Conservation (phyloP, 2,329 filamentous ascomycete species). For the Trichoderma oligosporum region DNA sequence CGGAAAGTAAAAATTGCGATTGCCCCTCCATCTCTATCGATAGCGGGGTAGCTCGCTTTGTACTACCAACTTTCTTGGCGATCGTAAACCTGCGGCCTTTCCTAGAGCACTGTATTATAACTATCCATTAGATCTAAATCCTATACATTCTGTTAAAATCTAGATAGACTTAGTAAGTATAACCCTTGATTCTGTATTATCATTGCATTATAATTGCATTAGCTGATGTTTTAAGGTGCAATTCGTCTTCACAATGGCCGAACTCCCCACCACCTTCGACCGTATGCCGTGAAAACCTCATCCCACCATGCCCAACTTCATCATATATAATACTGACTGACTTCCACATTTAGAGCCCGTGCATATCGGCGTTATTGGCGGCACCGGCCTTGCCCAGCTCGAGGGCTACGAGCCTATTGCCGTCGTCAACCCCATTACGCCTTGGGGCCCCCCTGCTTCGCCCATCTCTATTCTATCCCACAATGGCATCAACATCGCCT, state of each 20-base stretch:
- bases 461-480: conserved; percentile 87
- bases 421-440: conserved; percentile 70
- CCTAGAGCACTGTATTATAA: no score
- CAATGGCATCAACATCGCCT: conserved; percentile 76
- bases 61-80: background rate
- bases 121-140: background rate
- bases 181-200: background rate
- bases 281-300: conserved; percentile 41
- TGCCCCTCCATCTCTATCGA: conserved; percentile 15
- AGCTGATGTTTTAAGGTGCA: background rate
- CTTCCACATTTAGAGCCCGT: conserved; percentile 53
- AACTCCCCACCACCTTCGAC: conserved; percentile 56
- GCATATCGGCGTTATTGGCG: conserved; percentile 85
- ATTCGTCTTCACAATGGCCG: conserved; percentile 40
- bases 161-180: background rate
- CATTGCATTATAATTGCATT: background rate
- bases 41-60: conserved; percentile 6
- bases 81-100: background rate
- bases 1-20: background rate
- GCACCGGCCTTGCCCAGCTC: conserved; percentile 85
- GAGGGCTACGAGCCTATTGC: conserved; percentile 84
- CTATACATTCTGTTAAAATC: background rate
- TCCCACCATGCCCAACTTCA: background rate
- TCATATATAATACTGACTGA: background rate
- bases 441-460: conserved; percentile 77